Percentiles rank a stretch among this genome's conserved stretches.
phyloP scores from a whole-genome alignment of 306 rosid genomes.

The Acacia acuminata region DNA sequence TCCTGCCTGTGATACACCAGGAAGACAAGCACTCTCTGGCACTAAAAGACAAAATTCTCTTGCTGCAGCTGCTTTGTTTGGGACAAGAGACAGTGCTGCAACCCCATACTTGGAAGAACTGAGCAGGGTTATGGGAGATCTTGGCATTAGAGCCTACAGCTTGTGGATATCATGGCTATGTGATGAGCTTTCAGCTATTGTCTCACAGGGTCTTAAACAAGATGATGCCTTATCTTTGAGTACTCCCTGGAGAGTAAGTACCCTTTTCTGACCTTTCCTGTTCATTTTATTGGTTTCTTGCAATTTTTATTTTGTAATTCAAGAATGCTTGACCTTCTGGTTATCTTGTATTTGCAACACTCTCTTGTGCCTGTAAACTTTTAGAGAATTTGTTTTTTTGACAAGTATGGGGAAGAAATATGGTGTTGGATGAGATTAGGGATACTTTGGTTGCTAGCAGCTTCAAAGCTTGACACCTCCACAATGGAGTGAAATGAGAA shows the following conservation, averaged over 20 bases:
- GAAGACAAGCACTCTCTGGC: slow-evolving; percentile 46
- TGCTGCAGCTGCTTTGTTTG: slow-evolving; percentile 76
- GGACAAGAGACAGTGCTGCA: slow-evolving; percentile 72
- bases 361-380: slow-evolving; percentile 10
- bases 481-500: neutral
- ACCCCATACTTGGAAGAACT: slow-evolving; percentile 84
- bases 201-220: slow-evolving; percentile 65
- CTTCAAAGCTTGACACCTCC: neutral
- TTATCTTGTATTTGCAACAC: neutral
- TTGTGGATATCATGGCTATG: slow-evolving; percentile 92
- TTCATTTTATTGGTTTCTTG: slow-evolving; percentile 17
- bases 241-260: slow-evolving; percentile 83
- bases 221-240: slow-evolving; percentile 81
- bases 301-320: neutral
- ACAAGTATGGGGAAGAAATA: neutral
- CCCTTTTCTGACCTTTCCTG: slow-evolving; percentile 8
- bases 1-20: slow-evolving; percentile 51
- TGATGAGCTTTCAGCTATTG: slow-evolving; percentile 68
- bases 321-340: slow-evolving; percentile 18
- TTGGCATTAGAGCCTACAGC: slow-evolving; percentile 78
- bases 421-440: neutral
- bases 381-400: slow-evolving; percentile 7
- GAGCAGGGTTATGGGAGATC: slow-evolving; percentile 63
- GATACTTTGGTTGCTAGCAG: neutral
- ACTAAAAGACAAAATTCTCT: slow-evolving; percentile 64